Base-by-base conservation (phyloP, 1,284 basidiomycete species). In the Fomitopsis pinicola region DNA sequence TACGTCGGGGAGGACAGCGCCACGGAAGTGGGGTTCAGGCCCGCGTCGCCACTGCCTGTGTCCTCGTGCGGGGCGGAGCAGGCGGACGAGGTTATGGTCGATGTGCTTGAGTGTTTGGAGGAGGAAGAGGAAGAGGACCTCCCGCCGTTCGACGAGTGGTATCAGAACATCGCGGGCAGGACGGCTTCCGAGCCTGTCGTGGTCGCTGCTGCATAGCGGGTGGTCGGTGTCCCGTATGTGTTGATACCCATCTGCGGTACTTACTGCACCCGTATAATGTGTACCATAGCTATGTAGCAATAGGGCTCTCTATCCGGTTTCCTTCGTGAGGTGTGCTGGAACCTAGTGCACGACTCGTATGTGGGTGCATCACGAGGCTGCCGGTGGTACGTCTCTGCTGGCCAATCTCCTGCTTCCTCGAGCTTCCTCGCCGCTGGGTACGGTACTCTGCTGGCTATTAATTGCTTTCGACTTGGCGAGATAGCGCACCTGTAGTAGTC, bases 91-190 rank as follows among this genome's bases (percentile, higher is more conserved):
- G 52, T 52, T 7, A 10, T n/a, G 8, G 45, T 48, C 9, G 26
- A 50, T 17, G 36, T 44, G 12, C 52, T 56, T 3, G 42, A 42
- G 28, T 48, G 38, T 22, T 33, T 46, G 30, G 54, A 44, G 28
- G 57, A 36, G 14, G 61, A 61, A 5, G 63, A 60, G 9, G 58
- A 63, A 5, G 67, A 66, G 33, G 64, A 64, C 2, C 65, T 70
- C 15, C 70, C 68, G 15, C 67, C 70, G n/a, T 67, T 70, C 28
- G 68, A 71, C 56, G 67, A 69, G 15, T 70, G 67, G 67, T 70
- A 71, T 57, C 63, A 64, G 45, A 57, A 55, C 33, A 68, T 67
- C 52, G 68, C 66, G 53, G 62, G 55, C 14, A 54, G 52, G 52
- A 19, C 35, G 17, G 35, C 35, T 19, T 22, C 33, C 17, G 38